Evolutionary conservation across 352 stramenopile genomes (phyloP).

Genomic region (Phytopythium cucurbitacearum): DNA sequence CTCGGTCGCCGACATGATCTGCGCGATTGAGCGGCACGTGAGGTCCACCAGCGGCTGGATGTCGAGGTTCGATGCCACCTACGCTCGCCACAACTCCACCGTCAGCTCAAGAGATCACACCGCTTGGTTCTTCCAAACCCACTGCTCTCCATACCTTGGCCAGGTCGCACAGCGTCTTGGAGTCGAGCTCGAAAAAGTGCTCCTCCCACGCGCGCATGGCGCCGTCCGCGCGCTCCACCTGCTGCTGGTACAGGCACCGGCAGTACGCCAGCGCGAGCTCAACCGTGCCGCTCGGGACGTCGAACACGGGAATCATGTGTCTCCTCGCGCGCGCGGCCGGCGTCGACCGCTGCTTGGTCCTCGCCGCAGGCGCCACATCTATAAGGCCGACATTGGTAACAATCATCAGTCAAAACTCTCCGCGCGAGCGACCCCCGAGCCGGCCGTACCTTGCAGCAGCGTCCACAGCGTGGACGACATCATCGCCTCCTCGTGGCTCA

Average conservation of each 20-base stretch:
- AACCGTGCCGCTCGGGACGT: conserved; percentile 68
- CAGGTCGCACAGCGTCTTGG: conserved; percentile 73
- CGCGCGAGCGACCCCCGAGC: neutral
- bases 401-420: neutral
- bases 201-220: conserved; percentile 64
- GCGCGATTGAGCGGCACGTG: conserved; percentile 73
- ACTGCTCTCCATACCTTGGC: conserved; percentile 35
- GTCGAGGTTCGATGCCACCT: conserved; percentile 74
- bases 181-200: conserved; percentile 65
- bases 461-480: conserved; percentile 85
- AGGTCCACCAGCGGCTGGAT: conserved; percentile 79
- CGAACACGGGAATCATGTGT: conserved; percentile 71
- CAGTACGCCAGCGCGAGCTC: conserved; percentile 72
- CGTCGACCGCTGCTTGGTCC: conserved; percentile 25
- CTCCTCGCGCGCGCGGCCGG: neutral
- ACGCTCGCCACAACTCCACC: neutral
- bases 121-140: neutral
- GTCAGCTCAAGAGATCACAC: neutral
- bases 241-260: conserved; percentile 74
- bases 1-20: conserved; percentile 82
- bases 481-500: conserved; percentile 82
- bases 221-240: conserved; percentile 57
- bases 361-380: conserved; percentile 26
- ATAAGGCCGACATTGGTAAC: neutral
- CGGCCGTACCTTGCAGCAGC: conserved; percentile 48